A percentile compares a stretch with the other conserved stretches of the same genome.
phyloP scores from a whole-genome alignment of 441 rosid species.

The Lepidium campestre region DNA sequence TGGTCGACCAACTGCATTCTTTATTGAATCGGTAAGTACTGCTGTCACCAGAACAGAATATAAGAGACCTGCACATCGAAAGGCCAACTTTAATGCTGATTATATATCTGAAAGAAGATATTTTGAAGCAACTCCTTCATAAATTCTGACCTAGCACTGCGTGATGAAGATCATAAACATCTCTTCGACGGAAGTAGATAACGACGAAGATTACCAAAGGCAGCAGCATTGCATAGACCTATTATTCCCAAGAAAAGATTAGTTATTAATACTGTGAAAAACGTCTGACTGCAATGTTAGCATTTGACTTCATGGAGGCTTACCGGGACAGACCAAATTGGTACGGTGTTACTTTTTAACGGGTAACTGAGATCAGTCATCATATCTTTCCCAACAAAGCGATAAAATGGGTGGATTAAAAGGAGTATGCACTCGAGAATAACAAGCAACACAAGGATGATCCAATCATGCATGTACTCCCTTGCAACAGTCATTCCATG shows the following conservation, averaged over 20 bases:
- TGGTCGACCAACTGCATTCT: slow-evolving; percentile 84
- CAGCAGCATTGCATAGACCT: slow-evolving; percentile 60
- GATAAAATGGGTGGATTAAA: slow-evolving; percentile 70
- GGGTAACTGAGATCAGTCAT: slow-evolving; percentile 87
- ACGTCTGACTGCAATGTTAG: background rate
- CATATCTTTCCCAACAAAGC: slow-evolving; percentile 91
- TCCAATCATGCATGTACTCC: slow-evolving; percentile 78
- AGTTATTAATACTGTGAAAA: background rate
- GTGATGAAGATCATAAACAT: slow-evolving; percentile 88
- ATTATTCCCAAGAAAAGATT: slow-evolving; percentile 3
- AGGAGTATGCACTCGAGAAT: slow-evolving; percentile 39
- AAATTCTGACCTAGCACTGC: slow-evolving; percentile 55
- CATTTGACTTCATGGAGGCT: slow-evolving; percentile 19
- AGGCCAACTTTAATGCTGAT: background rate
- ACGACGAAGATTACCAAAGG: slow-evolving; percentile 55
- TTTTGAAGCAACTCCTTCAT: background rate
- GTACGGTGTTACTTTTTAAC: slow-evolving; percentile 64
- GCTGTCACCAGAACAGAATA: slow-evolving; percentile 65
- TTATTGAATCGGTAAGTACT: slow-evolving; percentile 71
- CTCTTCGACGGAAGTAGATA: slow-evolving; percentile 58
- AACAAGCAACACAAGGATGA: slow-evolving; percentile 56
- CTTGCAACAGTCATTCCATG: slow-evolving; percentile 60
- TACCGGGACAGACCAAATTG: slow-evolving; percentile 83
- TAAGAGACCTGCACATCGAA: slow-evolving; percentile 52
- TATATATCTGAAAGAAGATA: background rate